Conservation (phyloP, 1,284 basidiomycete genomes). For the Leucocoprinus gongylophorus region DNA sequence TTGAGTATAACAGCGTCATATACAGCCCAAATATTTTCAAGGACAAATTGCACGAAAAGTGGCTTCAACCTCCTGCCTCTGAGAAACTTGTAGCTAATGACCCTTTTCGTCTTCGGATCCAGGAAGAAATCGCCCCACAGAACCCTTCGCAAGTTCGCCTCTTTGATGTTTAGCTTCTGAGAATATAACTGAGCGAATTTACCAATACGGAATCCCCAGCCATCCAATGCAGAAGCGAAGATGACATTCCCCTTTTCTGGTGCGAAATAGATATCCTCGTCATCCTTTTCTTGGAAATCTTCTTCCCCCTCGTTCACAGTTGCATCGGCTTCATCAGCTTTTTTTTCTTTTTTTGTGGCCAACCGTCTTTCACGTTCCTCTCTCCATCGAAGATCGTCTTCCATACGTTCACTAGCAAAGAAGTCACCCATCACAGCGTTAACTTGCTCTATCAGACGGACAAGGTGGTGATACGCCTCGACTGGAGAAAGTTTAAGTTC, state of each 20-base stretch:
- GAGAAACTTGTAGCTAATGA: slow-evolving; percentile 88
- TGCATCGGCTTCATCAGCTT: slow-evolving; percentile 61
- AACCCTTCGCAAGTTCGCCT: slow-evolving; percentile 79
- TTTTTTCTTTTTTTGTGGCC: slow-evolving; percentile 61
- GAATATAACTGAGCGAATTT: slow-evolving; percentile 94
- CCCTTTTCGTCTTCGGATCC: slow-evolving; percentile 93
- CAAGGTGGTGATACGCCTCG: slow-evolving; percentile 93
- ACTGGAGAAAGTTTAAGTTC: slow-evolving; percentile 89
- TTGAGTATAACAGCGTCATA: slow-evolving; percentile 86
- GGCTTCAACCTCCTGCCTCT: slow-evolving; percentile 86
- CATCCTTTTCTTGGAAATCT: slow-evolving; percentile 89
- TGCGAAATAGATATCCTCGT: slow-evolving; percentile 97
- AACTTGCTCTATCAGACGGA: slow-evolving; percentile 92
- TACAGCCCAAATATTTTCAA: slow-evolving; percentile 97
- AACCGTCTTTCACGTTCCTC: slow-evolving; percentile 86
- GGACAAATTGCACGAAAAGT: slow-evolving; percentile 96
- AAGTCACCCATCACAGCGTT: slow-evolving; percentile 98
- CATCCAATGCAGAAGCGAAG: slow-evolving; percentile 94
- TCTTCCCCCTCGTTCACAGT: slow-evolving; percentile 50
- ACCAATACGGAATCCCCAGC: slow-evolving; percentile 95
- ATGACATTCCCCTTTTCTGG: slow-evolving; percentile 95
- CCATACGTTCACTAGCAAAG: slow-evolving; percentile 96
- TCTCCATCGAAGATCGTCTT: slow-evolving; percentile 90
- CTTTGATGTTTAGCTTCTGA: slow-evolving; percentile 87
- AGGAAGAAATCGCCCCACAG: slow-evolving; percentile 98